Conservation (phyloP, 2,329 filamentous ascomycete species). For the Penicillium sp. region DNA sequence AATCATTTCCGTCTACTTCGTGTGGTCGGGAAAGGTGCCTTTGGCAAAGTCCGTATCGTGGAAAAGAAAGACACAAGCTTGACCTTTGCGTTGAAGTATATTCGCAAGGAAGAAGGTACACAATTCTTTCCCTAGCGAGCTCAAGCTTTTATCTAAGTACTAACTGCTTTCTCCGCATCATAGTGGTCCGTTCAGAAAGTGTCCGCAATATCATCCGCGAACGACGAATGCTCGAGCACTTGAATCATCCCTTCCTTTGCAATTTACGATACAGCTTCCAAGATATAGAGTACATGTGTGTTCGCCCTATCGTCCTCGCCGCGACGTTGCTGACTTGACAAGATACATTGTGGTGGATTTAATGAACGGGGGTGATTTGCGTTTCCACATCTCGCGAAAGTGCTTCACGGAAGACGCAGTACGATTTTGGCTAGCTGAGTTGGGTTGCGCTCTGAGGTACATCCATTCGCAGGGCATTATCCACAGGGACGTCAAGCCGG, state of each 20-base stretch:
- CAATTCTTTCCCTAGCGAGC: conserved; percentile 13
- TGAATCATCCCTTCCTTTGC: conserved; percentile 97
- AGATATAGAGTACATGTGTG: conserved; percentile 97
- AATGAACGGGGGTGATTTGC: conserved; percentile 95
- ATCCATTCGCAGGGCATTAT: conserved; percentile 87
- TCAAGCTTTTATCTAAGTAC: conserved; percentile 1
- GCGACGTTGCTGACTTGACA: conserved; percentile 32
- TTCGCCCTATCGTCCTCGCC: conserved; percentile 6
- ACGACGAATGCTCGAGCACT: conserved; percentile 94
- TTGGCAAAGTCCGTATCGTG: conserved; percentile 98
- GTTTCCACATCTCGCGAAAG: conserved; percentile 97
- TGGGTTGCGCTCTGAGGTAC: conserved; percentile 88
- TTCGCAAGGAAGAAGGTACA: conserved; percentile 91
- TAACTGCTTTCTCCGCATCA: conserved; percentile 24
- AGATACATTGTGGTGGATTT: conserved; percentile 94
- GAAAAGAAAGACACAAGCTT: conserved; percentile 94
- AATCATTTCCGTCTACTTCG: conserved; percentile 95
- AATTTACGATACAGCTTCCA: conserved; percentile 99
- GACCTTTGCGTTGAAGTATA: conserved; percentile 97
- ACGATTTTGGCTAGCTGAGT: conserved; percentile 93
- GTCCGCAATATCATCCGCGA: conserved; percentile 98
- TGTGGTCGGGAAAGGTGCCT: conserved; percentile 96
- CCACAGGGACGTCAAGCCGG: conserved; percentile 88
- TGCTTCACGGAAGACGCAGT: conserved; percentile 97
- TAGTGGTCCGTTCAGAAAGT: conserved; percentile 95